Percentiles rank a stretch among this genome's conserved stretches.
Conservation (phyloP, 1,284 basidiomycete species). For the Wolfiporia cocos region DNA sequence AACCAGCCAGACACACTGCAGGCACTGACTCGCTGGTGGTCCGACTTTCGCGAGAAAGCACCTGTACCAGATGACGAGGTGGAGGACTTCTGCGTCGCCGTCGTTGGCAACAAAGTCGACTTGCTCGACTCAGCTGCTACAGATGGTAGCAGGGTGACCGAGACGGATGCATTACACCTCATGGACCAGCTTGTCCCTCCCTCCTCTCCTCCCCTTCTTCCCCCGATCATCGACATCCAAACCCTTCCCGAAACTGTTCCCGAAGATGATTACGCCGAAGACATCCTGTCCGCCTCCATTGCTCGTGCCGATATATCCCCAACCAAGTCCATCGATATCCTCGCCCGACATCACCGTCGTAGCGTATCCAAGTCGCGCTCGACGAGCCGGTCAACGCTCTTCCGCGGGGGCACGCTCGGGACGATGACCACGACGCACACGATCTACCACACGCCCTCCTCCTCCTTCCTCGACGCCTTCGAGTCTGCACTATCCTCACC, state of each 20-base stretch:
- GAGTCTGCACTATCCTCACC: slow-evolving; percentile 57
- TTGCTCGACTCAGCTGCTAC: slow-evolving; percentile 22
- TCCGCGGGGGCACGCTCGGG: slow-evolving; percentile 45
- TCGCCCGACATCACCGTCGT: slow-evolving; percentile 17
- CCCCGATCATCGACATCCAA: slow-evolving; percentile 12
- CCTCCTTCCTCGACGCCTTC: slow-evolving; percentile 50
- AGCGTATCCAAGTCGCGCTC: slow-evolving; percentile 35
- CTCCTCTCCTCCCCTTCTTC: slow-evolving; percentile 25
- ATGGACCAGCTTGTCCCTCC: slow-evolving; percentile 53
- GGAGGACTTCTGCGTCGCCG: slow-evolving; percentile 61
- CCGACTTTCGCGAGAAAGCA: slow-evolving; percentile 59
- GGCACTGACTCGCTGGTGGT: slow-evolving; percentile 69
- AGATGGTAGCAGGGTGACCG: slow-evolving; percentile 22
- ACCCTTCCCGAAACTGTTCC: slow-evolving; percentile 1
- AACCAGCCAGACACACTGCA: slow-evolving; percentile 54
- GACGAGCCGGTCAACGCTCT: slow-evolving; percentile 32
- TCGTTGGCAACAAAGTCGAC: slow-evolving; percentile 81
- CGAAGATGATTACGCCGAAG: neutral
- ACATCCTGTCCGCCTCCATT: slow-evolving; percentile 13
- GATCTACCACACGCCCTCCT: slow-evolving; percentile 69
- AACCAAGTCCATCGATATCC: slow-evolving; percentile 27
- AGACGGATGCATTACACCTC: slow-evolving; percentile 36
- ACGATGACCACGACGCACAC: slow-evolving; percentile 49
- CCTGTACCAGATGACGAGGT: slow-evolving; percentile 60
- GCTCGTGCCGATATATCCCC: slow-evolving; percentile 17